phyloP scores from a whole-genome alignment of 495 filamentous ascomycete genomes.

The Copromyces sp. region DNA sequence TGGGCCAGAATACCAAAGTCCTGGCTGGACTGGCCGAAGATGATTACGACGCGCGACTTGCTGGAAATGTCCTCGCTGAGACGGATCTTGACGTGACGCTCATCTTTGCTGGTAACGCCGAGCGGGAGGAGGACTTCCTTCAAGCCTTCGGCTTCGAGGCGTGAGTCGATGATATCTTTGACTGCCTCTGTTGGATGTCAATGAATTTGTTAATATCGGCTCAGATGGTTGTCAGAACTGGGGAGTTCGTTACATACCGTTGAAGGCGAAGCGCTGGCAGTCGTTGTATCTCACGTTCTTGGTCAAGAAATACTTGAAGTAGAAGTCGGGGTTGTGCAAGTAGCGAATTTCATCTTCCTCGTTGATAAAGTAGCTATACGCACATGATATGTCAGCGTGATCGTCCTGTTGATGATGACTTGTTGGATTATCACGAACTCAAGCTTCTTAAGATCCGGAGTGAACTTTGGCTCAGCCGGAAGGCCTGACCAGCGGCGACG shows the following conservation, averaged over 20 bases:
- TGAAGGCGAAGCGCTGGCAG: constrained; percentile 56
- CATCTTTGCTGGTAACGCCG: constrained; percentile 22
- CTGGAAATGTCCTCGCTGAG: constrained; percentile 43
- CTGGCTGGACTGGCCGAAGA: constrained; percentile 60
- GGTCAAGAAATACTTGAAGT: constrained; percentile 63
- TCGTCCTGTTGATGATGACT: neutral
- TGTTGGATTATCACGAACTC: constrained; percentile 44
- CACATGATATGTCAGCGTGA: constrained; percentile 5
- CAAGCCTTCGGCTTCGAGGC: constrained; percentile 50
- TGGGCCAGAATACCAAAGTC: constrained; percentile 68
- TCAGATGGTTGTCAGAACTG: neutral
- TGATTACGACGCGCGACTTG: constrained; percentile 58
- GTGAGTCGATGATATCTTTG: constrained; percentile 46
- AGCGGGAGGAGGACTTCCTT: constrained; percentile 49
- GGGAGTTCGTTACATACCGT: constrained; percentile 37
- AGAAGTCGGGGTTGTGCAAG: constrained; percentile 51
- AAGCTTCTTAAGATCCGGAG: constrained; percentile 50
- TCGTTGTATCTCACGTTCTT: constrained; percentile 64
- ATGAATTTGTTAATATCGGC: neutral
- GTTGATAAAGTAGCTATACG: constrained; percentile 57
- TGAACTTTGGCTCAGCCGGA: constrained; percentile 58
- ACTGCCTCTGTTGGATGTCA: constrained; percentile 43
- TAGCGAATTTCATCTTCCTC: constrained; percentile 60
- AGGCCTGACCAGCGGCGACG: constrained; percentile 51
- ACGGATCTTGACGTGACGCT: constrained; percentile 61